Base-by-base conservation (phyloP, 805 yeast genomes). In the Metschnikowia picachoensis region DNA sequence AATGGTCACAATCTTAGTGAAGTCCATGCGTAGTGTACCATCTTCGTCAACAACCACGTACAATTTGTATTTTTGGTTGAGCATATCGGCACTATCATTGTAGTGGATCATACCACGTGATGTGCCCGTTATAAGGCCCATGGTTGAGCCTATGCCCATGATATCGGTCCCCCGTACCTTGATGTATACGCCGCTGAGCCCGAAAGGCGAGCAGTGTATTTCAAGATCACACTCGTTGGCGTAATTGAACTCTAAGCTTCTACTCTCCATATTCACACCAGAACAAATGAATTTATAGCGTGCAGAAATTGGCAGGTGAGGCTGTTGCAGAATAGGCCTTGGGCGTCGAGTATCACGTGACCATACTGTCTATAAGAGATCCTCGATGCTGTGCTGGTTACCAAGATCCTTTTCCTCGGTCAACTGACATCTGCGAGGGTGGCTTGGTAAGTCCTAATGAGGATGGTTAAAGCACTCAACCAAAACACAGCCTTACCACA, bases 141-240 rank as follows among this genome's bases (percentile, higher is more conserved):
- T 76, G 14, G 81, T 76, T 9, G 78, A 72, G 3, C 82, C 82
- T 7, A 77, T 74, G 0, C 82, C 82, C 61, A 77, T 73, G 8
- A 76, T 64, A 40, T 75, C 74, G 0, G 78, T 72, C 8, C 74
- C 80, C 6, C 62, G 65, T 13, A 77, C 65, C 47, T 75, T 75
- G 34, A 77, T 65, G 56, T 76, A 77, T 9, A 77, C 56, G 12
- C 82, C 82, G 31, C 77, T 68, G 16, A 77, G 66, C 12, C 82
- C 82, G 56, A 77, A 77, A 2, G 82, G 82, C 2, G 81, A 76
- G 55, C 81, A 77, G 59, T 77, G 81, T 25, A 76, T 71, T 51
- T 77, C 82, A 20, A 77, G 56, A 31, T 75, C 79, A 52, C 81
- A 77, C 48, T 71, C 75, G 49, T 73, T 74, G 43, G 80, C 75